Percentiles rank a stretch among this genome's conserved stretches.
phyloP scores from a whole-genome alignment of 164 flowering plant genomes.

The Cinnamomum micranthum region DNA sequence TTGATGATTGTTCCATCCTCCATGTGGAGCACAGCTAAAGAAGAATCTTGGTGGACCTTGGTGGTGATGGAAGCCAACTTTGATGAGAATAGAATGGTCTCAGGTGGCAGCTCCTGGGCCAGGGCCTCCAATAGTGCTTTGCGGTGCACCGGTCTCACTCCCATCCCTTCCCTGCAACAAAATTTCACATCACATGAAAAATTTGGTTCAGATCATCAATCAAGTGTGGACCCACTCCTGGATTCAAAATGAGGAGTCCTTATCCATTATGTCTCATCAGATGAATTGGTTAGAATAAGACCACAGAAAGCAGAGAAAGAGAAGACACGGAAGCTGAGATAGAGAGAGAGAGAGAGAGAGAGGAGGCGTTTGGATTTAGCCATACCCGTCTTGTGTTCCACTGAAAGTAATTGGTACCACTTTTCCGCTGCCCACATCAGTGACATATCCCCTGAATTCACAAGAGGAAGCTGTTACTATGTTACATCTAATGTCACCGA shows the following conservation, averaged over 20 bases:
- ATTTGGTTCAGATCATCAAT: no score
- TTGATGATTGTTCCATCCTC: conserved; percentile 32
- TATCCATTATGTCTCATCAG: background rate
- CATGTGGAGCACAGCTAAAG: conserved; percentile 14
- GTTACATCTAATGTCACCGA: no score
- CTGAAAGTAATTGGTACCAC: background rate
- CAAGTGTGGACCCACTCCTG: no score
- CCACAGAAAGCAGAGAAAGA: background rate
- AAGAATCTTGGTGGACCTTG: conserved; percentile 10
- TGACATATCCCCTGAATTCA: conserved; percentile 9
- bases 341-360: no score
- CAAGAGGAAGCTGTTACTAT: no score
- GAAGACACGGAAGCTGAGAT: background rate
- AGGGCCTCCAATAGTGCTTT: conserved; percentile 26
- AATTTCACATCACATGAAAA: background rate
- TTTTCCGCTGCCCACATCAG: conserved; percentile 10
- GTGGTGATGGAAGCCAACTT: conserved; percentile 27
- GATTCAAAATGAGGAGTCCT: background rate
- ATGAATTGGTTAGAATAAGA: background rate
- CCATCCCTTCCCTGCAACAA: conserved; percentile 8
- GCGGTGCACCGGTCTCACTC: conserved; percentile 26
- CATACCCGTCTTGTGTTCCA: background rate
- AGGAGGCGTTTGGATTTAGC: background rate
- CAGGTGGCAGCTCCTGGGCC: conserved; percentile 33
- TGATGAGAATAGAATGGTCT: conserved; percentile 33